phyloP scores from a whole-genome alignment of 1,139 yeast species.

The Magnusiomyces tetraspermus region DNA sequence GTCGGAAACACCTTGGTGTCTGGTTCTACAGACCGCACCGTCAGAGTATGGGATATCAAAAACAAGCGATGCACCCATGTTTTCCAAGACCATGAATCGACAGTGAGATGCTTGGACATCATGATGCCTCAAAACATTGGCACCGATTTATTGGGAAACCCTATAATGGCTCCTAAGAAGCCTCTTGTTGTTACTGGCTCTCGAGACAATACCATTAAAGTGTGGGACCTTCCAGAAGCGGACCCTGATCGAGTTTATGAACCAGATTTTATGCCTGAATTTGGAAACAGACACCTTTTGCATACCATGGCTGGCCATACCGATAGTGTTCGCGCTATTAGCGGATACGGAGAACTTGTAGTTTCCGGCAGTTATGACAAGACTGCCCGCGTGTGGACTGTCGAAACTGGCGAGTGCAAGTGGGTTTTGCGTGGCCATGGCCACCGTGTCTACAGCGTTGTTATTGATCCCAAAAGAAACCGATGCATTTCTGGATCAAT shows the following conservation, averaged over 20 bases:
- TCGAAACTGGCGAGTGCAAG: constrained; percentile 45
- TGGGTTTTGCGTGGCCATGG: constrained; percentile 74
- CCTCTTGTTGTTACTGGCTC: constrained; percentile 79
- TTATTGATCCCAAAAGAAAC: constrained; percentile 63
- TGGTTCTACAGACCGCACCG: constrained; percentile 88
- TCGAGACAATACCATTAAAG: constrained; percentile 78
- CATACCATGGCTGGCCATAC: constrained; percentile 78
- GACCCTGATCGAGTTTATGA: constrained; percentile 44
- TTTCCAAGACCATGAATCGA: constrained; percentile 83
- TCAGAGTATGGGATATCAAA: constrained; percentile 78
- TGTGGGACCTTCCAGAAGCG: constrained; percentile 54
- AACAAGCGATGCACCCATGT: constrained; percentile 74
- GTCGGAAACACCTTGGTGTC: constrained; percentile 69
- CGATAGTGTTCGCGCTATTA: constrained; percentile 77
- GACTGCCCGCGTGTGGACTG: constrained; percentile 50
- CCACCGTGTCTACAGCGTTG: constrained; percentile 80
- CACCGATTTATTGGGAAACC: constrained; percentile 37
- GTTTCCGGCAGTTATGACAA: constrained; percentile 89
- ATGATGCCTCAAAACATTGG: constrained; percentile 46
- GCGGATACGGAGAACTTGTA: constrained; percentile 76
- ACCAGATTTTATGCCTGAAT: background rate
- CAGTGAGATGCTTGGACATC: constrained; percentile 84
- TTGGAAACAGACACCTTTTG: constrained; percentile 49
- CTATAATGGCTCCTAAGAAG: constrained; percentile 50
- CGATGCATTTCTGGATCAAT: constrained; percentile 87